Conservation (phyloP, 2,329 filamentous ascomycete genomes). For the Cyanodermella asteris region DNA sequence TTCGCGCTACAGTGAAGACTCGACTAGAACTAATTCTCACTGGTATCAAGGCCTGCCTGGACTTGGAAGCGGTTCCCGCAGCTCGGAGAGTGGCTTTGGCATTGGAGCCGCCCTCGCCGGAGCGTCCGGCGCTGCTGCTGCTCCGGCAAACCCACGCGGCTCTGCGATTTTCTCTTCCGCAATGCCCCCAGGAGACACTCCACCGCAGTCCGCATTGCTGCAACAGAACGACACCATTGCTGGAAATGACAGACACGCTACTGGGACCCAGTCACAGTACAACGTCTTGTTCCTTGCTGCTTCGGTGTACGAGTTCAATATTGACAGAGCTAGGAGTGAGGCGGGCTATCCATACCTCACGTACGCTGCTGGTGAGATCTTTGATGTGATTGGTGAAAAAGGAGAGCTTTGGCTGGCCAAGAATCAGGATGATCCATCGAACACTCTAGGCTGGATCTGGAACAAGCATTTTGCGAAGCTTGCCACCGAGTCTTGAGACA, state of each 20-base stretch:
- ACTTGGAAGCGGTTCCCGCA: no score
- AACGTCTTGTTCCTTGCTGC: constrained; percentile 78
- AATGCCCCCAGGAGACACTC: no score
- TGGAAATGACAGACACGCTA: constrained; percentile 7
- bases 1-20: no score
- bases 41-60: no score
- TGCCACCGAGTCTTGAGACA: constrained; percentile 13
- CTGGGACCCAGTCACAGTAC: constrained; percentile 28
- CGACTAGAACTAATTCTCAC: no score
- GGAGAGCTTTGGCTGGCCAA: constrained; percentile 93
- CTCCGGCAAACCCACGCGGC: no score
- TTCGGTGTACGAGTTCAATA: constrained; percentile 92
- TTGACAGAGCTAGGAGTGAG: constrained; percentile 75
- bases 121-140: constrained; percentile 13
- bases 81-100: no score
- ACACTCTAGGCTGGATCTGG: constrained; percentile 92
- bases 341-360: constrained; percentile 90
- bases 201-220: constrained; percentile 11
- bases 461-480: constrained; percentile 77
- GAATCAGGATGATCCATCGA: constrained; percentile 73
- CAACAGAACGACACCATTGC: not conserved
- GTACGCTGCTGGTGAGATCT: constrained; percentile 82
- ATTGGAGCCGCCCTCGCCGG: constrained; percentile 11
- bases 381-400: constrained; percentile 85
- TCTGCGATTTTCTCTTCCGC: constrained; percentile 74